Percentiles rank a stretch among this genome's conserved stretches.
Conservation (phyloP, 2,329 filamentous ascomycete species). For the Alternaria ventricosa region DNA sequence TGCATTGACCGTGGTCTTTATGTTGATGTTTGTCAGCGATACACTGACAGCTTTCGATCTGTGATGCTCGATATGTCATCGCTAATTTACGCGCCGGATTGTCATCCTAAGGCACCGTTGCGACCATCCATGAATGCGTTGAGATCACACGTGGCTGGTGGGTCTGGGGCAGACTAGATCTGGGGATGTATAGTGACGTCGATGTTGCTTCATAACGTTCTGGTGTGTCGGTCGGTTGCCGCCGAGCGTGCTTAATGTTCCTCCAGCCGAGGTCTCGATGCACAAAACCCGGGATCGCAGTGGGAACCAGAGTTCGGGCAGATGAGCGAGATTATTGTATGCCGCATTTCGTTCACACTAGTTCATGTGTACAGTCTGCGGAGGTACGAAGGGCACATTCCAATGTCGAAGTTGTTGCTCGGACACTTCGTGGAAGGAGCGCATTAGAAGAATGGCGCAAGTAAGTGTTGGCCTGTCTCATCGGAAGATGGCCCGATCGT, state of each 20-base stretch:
- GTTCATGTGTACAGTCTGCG: neutral
- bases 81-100: neutral
- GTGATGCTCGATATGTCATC: neutral
- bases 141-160: neutral
- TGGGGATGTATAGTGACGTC: neutral
- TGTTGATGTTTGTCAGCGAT: neutral
- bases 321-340: neutral
- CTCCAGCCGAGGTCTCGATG: constrained; percentile 1
- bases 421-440: neutral
- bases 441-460: neutral
- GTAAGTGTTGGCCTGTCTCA: neutral
- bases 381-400: neutral
- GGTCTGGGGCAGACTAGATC: neutral
- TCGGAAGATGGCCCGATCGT: neutral
- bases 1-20: neutral
- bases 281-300: neutral
- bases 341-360: neutral
- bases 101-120: neutral
- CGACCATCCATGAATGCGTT: neutral
- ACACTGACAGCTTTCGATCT: neutral
- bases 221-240: neutral
- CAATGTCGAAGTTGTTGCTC: neutral
- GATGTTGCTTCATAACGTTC: neutral
- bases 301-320: neutral
- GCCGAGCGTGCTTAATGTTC: neutral